Conservation (phyloP, 345 rosid genomes). For the Hibiscus syriacus region DNA sequence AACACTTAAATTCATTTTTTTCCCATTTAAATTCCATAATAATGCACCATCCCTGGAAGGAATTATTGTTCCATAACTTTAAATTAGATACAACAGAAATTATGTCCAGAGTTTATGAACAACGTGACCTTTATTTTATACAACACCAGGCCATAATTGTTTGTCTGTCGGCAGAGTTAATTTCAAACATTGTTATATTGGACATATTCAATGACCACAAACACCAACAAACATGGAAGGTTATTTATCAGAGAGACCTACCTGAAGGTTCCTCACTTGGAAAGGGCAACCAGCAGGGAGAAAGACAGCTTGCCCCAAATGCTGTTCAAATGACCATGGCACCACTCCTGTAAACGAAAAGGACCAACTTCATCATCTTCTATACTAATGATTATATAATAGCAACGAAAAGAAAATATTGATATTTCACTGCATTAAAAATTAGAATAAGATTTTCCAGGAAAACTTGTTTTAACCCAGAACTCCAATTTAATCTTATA, state of each 20-base stretch:
- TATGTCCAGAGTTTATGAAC: background rate
- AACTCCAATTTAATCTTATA: too few species aligned
- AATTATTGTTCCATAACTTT: background rate
- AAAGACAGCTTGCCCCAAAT: slow-evolving; percentile 78
- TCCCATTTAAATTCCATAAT: background rate
- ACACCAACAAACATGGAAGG: slow-evolving; percentile 2
- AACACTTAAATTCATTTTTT: background rate
- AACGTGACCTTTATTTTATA: background rate
- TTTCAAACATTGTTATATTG: background rate
- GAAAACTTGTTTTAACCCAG: background rate
- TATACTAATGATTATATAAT: background rate
- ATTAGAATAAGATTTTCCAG: slow-evolving; percentile 2
- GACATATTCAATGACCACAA: background rate
- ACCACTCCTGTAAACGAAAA: slow-evolving; percentile 57
- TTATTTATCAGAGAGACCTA: slow-evolving; percentile 17
- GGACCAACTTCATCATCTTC: background rate
- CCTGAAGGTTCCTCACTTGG: slow-evolving; percentile 79
- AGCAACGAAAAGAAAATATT: slow-evolving; percentile 4
- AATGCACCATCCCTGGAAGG: background rate
- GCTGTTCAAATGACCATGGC: slow-evolving; percentile 87
- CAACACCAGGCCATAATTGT: background rate
- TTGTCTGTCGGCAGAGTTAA: background rate
- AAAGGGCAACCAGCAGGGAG: slow-evolving; percentile 95
- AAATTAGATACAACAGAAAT: background rate
- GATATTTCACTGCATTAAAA: background rate